These are phyloP conservation scores for Cytospora mali DNA, from an alignment of 2,329 filamentous ascomycete species.

Conservation along the genomic window DNA sequence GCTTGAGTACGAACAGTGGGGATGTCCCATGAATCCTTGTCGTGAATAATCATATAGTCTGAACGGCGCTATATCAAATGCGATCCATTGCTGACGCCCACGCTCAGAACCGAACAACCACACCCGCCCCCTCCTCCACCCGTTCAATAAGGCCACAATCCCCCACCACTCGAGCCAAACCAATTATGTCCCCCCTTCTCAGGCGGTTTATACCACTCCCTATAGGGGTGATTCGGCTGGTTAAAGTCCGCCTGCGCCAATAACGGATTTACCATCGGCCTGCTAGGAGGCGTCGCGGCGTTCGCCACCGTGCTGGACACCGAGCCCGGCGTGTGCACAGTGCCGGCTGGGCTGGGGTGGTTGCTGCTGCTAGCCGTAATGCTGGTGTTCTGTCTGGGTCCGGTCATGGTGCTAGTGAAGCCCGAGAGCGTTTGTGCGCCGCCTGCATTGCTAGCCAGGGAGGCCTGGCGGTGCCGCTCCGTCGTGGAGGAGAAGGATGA, in stretches of 20 bases:
- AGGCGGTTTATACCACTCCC: conserved; percentile 77
- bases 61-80: neutral
- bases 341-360: conserved; percentile 24
- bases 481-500: conserved; percentile 24
- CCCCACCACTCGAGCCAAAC: conserved; percentile 18
- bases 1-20: neutral
- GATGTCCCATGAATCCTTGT: neutral
- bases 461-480: conserved; percentile 23
- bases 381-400: conserved; percentile 7
- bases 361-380: conserved; percentile 15
- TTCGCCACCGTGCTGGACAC: conserved; percentile 26
- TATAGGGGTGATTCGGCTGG: conserved; percentile 78
- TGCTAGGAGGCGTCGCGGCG: conserved; percentile 34
- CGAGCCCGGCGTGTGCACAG: conserved; percentile 22
- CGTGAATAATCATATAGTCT: neutral
- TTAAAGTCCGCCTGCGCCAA: conserved; percentile 72
- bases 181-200: conserved; percentile 42
- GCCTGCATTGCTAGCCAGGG: conserved; percentile 9
- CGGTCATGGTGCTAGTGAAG: neutral
- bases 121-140: neutral
- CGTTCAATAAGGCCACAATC: conserved; percentile 21
- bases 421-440: neutral
- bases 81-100: neutral
- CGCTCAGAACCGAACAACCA: too few relatives aligned
- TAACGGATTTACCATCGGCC: conserved; percentile 66